Percentiles rank a stretch among this genome's conserved stretches.
These are phyloP conservation scores for Mortierella hygrophila DNA, from an alignment of 192 early-diverging fungal species.

Conservation along the genomic window DNA sequence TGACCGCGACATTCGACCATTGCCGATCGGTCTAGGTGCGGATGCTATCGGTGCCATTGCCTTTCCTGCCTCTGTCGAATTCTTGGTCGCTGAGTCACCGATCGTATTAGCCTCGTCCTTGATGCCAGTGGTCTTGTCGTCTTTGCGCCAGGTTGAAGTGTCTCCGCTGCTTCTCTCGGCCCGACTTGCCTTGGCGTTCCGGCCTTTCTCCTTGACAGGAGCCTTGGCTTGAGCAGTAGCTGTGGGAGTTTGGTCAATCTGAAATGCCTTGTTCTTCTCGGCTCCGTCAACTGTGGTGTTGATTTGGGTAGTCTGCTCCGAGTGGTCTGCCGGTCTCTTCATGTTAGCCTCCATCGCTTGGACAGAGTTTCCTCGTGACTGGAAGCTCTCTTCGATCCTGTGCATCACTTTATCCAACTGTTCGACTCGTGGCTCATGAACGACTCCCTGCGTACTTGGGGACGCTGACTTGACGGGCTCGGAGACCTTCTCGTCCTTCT, in stretches of 20 bases:
- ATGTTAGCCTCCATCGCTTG: conserved; percentile 11
- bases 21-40: neutral
- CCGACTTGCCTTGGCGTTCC: conserved; percentile 19
- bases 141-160: neutral
- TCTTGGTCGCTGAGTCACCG: neutral
- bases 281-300: neutral
- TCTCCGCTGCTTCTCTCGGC: neutral
- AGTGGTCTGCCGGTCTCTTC: neutral
- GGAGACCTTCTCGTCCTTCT: conserved; percentile 3
- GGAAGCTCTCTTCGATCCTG: conserved; percentile 41
- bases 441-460: neutral
- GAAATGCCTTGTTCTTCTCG: neutral
- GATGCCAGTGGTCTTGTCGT: neutral
- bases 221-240: neutral
- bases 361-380: conserved; percentile 11
- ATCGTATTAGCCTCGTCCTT: neutral
- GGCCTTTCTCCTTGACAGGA: neutral
- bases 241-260: neutral
- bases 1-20: conserved; percentile 13
- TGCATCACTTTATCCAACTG: conserved; percentile 42
- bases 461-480: neutral
- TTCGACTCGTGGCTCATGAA: conserved; percentile 22
- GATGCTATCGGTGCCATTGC: neutral
- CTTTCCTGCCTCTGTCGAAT: neutral
- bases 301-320: neutral